phyloP scores from a whole-genome alignment of 2,329 filamentous ascomycete species.

The Sarocladiaceae sp. region DNA sequence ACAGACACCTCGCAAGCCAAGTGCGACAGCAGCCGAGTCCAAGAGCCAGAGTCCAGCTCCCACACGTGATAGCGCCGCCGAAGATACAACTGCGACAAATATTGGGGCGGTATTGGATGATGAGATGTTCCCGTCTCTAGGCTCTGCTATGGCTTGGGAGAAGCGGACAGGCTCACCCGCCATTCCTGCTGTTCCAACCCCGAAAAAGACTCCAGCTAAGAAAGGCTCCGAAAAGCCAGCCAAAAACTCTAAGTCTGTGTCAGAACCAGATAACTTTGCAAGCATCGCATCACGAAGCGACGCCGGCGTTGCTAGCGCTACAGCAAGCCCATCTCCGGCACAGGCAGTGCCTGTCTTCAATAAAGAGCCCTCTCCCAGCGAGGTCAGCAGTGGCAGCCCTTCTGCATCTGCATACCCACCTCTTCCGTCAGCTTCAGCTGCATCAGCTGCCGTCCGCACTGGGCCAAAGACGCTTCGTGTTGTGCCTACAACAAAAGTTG shows the following conservation, averaged over 20 bases:
- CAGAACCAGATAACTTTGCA: slow-evolving; percentile 3
- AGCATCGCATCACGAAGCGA: slow-evolving; percentile 6
- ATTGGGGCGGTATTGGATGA: slow-evolving; percentile 42
- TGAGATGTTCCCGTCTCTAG: slow-evolving; percentile 57
- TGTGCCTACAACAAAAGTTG: slow-evolving; percentile 58
- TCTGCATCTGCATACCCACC: slow-evolving; percentile 36
- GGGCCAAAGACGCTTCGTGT: slow-evolving; percentile 64
- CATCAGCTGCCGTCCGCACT: slow-evolving; percentile 35
- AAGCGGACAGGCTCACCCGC: slow-evolving; percentile 20
- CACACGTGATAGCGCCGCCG: not conserved
- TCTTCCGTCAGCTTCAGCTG: slow-evolving; percentile 40
- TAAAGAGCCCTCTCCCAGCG: not conserved
- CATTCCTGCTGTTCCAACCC: slow-evolving; percentile 27
- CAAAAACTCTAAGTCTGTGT: slow-evolving; percentile 28
- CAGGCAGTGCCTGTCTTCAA: slow-evolving; percentile 18
- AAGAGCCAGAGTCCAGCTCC: slow-evolving; percentile 20
- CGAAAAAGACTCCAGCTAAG: slow-evolving; percentile 28
- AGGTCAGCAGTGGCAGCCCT: slow-evolving; percentile 12
- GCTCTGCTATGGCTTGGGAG: slow-evolving; percentile 35
- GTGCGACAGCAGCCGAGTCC: slow-evolving; percentile 16
- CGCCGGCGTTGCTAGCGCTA: not conserved
- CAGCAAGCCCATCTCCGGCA: slow-evolving; percentile 22
- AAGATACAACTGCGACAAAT: too few relatives aligned
- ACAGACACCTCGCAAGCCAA: slow-evolving; percentile 23
- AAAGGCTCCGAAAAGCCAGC: slow-evolving; percentile 19